Base-by-base conservation (phyloP, 495 filamentous ascomycete genomes). In the Rhizodiscina lignyota region DNA sequence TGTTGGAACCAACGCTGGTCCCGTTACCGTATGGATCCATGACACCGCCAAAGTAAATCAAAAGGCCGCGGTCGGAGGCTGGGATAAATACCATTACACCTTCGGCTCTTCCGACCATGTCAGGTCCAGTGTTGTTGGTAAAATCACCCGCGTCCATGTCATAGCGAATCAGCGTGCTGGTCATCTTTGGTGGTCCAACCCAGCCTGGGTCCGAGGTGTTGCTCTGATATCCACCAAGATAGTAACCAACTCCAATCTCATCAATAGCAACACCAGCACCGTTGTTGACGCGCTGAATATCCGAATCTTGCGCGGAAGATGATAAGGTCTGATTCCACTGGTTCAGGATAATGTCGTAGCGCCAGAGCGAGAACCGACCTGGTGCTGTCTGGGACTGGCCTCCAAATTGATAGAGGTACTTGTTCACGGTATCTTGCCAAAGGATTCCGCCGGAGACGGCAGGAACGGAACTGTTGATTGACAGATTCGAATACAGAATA, bases 41-140 rank as follows among this genome's bases (percentile, higher is more conserved):
- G 2, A 65, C 41, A 17, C 67, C 65, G 10, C 67, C 66, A 46
- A 70, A 66, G 34, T 66, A 68, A 3, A 69, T 48, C 31, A 70
- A 46, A 42, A 70, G 54, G 2, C 67, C 67, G 8, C 40, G 46
- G 41, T 76, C 64, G 12, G 66, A 64, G 5, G 65, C 61, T 2
- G 63, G 67, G 16, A 68, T 46, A 41, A 60, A 67, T 4, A 59
- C 47, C 56, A 71, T 60, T 5, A 46, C 37, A 4, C 61, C 60
- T 36, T 67, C 60, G 0, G 55, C 62, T 41, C 64, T 45, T 8
- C 51, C 49, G n/a, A 40, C 42, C 17, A 24, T 42, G 61, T 63
- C 61, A 4, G 63, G 61, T 4, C 65, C 64, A 10, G 51, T 55
- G 18, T 48, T 53, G 33, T 64, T 68, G 10, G 44, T 53, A 43